Percentiles rank a stretch among this genome's conserved stretches.
These are phyloP conservation scores for Inga laurina DNA, from an alignment of 306 rosid species.

Conservation along the genomic window DNA sequence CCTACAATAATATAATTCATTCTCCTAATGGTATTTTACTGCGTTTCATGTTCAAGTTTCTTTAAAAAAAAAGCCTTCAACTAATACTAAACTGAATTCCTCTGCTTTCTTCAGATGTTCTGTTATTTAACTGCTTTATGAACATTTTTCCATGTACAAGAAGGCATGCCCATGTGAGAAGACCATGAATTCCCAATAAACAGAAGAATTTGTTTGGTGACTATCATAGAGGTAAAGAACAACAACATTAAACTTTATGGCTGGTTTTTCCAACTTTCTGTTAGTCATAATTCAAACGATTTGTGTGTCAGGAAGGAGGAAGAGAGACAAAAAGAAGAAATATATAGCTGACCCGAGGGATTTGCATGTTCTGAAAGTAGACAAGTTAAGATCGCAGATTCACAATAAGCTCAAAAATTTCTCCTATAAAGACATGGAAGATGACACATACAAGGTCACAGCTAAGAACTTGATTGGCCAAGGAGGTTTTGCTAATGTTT, in stretches of 20 bases:
- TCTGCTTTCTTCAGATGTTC: too few species aligned
- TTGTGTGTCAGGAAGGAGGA: conserved; percentile 16
- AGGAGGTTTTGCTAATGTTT: conserved; percentile 54
- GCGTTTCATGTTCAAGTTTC: too few species aligned
- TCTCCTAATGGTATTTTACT: too few species aligned
- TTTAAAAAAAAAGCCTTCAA: too few species aligned
- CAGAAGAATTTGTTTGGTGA: neutral
- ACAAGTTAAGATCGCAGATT: neutral
- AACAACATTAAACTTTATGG: neutral
- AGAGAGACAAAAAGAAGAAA: neutral
- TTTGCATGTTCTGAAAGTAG: neutral
- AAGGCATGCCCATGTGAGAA: neutral
- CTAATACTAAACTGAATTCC: too few species aligned
- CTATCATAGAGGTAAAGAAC: conserved; percentile 20
- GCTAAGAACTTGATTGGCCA: conserved; percentile 40
- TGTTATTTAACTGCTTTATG: neutral
- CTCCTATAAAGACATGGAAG: conserved; percentile 27
- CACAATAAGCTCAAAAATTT: conserved; percentile 32
- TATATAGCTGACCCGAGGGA: neutral
- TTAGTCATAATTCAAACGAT: neutral
- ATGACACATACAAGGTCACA: conserved; percentile 43
- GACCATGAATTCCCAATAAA: conserved; percentile 11
- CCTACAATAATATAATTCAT: too few species aligned
- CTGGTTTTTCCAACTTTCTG: too few species aligned
- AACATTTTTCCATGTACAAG: conserved; percentile 3